Base-by-base conservation (phyloP, 1,284 basidiomycete genomes). In the Ustilago sp. region DNA sequence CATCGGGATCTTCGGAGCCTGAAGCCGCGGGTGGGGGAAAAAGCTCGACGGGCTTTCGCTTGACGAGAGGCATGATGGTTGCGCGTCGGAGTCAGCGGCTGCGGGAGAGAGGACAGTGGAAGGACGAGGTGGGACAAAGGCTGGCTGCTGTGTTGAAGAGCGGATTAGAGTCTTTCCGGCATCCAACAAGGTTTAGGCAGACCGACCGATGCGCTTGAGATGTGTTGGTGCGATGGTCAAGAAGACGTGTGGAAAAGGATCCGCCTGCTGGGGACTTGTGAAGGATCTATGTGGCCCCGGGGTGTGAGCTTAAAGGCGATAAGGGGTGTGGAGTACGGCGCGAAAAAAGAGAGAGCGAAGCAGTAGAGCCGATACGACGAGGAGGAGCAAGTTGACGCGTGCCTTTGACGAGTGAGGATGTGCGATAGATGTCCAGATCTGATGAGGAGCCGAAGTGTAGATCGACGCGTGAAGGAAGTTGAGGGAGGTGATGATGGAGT, bases 51-150 rank as follows among this genome's bases (percentile, higher is more conserved):
- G 69, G 63, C 56, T 85, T 83, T 31, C 84, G 75, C 62, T 83
- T 83, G 67, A 85, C 76, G 58, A 85, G 66, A 28, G 81, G 80
- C 84, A 85, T 85, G 59, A 85, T 85, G 59, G 13, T 32, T 35
- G 54, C 28, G 12, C 2, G 17, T 32, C 11, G 12, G 28, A 45
- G 35, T 43, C 65, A 56, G 45, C 43, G 35, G 48, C 58, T 36
- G 35, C 19, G 32, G 48, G 35, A 17, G 28, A 28, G 15, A 35
- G 13, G 3, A 23, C 23, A n/a, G 41, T 15, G 8, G 13, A 32
- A 50, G 48, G 28, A 50, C 12, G 31, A 15, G 28, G n/a, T 15
- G 39, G 23, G 39, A 41, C n/a, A 19, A 52, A 17, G 9, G 19
- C 17, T 28, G 34, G 36, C 3, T 1, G 38, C 13, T 32, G 31